Evolutionary conservation across 2,329 filamentous ascomycete species (phyloP), one percentile per base, ranked within the genome.

Genomic region (Corinectria fuckeliana): DNA sequence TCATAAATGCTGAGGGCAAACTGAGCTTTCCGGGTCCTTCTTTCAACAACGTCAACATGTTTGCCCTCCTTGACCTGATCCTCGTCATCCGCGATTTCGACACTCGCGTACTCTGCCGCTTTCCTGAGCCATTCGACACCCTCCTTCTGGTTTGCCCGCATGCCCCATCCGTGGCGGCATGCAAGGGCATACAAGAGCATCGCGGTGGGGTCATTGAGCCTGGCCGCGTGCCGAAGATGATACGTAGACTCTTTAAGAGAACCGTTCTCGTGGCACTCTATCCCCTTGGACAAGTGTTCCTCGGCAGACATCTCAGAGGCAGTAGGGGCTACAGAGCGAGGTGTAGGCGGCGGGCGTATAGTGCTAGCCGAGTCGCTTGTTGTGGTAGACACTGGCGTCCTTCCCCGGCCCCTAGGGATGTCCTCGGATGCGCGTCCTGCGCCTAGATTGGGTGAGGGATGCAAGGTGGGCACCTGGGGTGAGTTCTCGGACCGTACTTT

Each of bases 161-260:
- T 97, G 16, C 95, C 95, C 95, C 95, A 99, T 48, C 95, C 95
- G 73, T 99, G 95, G 49, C 95, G 87, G 72, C 94, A 98, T 10
- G 95, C 95, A 32, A 99, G 83, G 5, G 94, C 95, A 75, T 97
- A 99, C 28, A 98, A 82, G 11, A 99, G 85, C 95, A 99, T 99
- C 20, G 90, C 95, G 0, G 94, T 97, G 0, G 95, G 91, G 58
- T 96, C 86, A 45, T 92, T 91, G 56, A 91, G 89, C 68, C 89
- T 88, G 1, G 95, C 94, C 4, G 95, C 95, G 60, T 96, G 86
- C 30, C 95, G 90, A 42, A 99, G 84, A 73, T 99, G 95, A 72
- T 98, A 99, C 0, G 95, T 98, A 0, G 94, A 98, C 76, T 98
- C 93, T 63, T 93, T 93, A 26, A 97, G 80, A 10, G 91, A 89